These are phyloP conservation scores for Willaertia magna DNA, from an alignment of 208 protist genomes.

Conservation along the genomic window DNA sequence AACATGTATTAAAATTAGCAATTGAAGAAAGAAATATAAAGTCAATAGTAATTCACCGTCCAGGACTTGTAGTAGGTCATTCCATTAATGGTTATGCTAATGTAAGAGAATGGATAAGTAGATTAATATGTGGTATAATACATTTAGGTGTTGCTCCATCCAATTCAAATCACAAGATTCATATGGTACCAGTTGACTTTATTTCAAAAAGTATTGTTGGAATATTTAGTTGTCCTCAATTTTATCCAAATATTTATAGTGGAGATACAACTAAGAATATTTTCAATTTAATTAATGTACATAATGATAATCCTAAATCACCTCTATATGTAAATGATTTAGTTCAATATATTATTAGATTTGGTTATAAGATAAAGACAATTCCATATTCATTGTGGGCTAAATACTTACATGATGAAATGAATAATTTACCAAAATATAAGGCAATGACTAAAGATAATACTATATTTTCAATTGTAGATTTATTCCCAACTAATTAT, in stretches of 20 bases:
- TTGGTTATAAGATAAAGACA: not conserved
- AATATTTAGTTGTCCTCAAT: not conserved
- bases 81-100: not conserved
- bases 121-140: not conserved
- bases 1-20: not conserved
- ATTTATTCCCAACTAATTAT: not conserved
- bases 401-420: not conserved
- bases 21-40: not conserved
- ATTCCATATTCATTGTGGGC: not conserved
- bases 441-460: not conserved
- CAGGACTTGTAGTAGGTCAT: not conserved
- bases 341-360: not conserved
- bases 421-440: not conserved
- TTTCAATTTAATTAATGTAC: not conserved
- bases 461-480: not conserved
- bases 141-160: not conserved
- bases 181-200: slow-evolving; percentile 1
- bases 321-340: not conserved
- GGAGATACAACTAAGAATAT: not conserved
- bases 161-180: not conserved
- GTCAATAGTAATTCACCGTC: not conserved
- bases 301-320: not conserved
- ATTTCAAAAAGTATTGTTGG: not conserved
- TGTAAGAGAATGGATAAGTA: not conserved
- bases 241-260: not conserved